Evolutionary conservation across 2,329 filamentous ascomycete genomes (phyloP), one percentile per base, ranked within the genome.

Genomic region (Aspergillus pseudotamarii): DNA sequence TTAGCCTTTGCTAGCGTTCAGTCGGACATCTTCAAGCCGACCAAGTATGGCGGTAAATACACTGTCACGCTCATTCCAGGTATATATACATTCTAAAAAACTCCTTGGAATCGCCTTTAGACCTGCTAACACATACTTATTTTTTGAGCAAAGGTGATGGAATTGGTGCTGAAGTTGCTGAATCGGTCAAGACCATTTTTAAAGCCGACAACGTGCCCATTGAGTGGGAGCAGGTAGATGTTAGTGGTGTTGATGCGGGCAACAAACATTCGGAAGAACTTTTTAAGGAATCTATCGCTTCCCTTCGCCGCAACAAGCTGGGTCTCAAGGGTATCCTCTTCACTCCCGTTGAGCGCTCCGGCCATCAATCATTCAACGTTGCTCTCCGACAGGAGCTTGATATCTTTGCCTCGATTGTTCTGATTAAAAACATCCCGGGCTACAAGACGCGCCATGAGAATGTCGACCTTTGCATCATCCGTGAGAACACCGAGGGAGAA

Each of bases 401-500:
- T 84, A 98, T 99, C 82, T 99, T 98, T 84, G 95, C 95, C 79
- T 96, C 92, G 71, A 95, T 99, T 79, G 92, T 93, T 76, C 87
- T 98, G 72, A 94, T 99, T 87, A 98, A 98, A 91, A 99, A 99
- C 87, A 98, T 99, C 76, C 95, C 95, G 74, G 95, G 95, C 76
- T 97, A 98, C 86, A 84, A 95, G 83, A 99, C 95, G 68, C 93
- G 95, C 80, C 95, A 99, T 88, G 91, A 96, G 82, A 88, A 95
- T 81, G 92, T 99, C 80, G 95, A 99, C 81, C 89, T 98, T 72
- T 97, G 94, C 89, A 97, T 99, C 83, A 97, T 99, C 83, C 95
- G 95, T 84, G 95, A 99, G 87, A 99, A 99, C 87, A 99, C 95
- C 78, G 95, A 99, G 88, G 95, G 95, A 78, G 95, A 99, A 86